phyloP scores from a whole-genome alignment of 2,329 filamentous ascomycete species.

The Xylariaceae sp. region DNA sequence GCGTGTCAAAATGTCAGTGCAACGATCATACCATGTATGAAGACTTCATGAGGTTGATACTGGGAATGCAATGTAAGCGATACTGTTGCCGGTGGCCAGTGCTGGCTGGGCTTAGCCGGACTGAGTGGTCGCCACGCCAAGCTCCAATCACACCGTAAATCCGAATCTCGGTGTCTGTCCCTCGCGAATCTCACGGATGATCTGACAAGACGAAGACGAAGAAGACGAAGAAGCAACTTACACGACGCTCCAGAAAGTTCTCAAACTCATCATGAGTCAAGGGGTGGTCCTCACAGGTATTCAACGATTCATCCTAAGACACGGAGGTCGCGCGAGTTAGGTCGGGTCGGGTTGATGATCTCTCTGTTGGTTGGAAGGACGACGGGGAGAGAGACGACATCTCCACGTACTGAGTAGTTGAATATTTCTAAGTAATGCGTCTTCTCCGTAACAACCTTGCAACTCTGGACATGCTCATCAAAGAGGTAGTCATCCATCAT shows the following conservation, averaged over 20 bases:
- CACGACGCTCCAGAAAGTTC: conserved; percentile 49
- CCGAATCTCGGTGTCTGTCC: not conserved
- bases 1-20: conserved; percentile 1
- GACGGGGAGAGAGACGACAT: not conserved
- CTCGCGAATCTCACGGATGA: not conserved
- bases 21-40: not conserved
- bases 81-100: not conserved
- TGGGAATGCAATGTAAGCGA: not conserved
- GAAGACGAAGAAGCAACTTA: conserved; percentile 31
- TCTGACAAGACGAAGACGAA: not conserved
- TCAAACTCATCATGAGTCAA: conserved; percentile 52
- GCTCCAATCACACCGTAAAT: not conserved
- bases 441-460: conserved; percentile 44
- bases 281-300: conserved; percentile 47
- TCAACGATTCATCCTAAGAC: conserved; percentile 44
- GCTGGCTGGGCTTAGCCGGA: too few relatives aligned
- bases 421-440: conserved; percentile 55
- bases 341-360: not conserved
- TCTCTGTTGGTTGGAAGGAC: not conserved
- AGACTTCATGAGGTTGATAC: not conserved
- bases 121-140: conserved; percentile 4
- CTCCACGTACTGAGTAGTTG: conserved; percentile 50
- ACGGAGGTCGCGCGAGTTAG: not conserved
- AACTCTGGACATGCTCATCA: conserved; percentile 42
- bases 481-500: conserved; percentile 58